Base-by-base conservation (phyloP, 2,329 filamentous ascomycete genomes). In the Xylariaceae sp. region DNA sequence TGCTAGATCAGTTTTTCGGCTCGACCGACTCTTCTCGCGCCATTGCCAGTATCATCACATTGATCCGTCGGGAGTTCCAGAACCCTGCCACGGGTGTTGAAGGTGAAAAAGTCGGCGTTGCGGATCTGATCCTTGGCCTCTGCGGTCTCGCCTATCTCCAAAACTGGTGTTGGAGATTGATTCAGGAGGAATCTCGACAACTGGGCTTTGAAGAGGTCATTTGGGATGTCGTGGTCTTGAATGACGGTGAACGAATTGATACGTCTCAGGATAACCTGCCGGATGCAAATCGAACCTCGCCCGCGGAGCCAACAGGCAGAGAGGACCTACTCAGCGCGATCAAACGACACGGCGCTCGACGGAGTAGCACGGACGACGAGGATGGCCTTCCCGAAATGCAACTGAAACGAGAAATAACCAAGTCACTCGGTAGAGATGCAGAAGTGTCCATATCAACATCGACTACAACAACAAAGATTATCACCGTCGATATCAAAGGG, bases 21-120 rank as follows among this genome's bases (percentile, higher is more conserved):
- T 83, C 81, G 2, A 86, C 83, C n/a, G 83, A 87, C 62, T 85
- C 82, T 2, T 86, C 83, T 2, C 71, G 82, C 38, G 83, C 83
- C 11, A 83, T 86, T 51, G 81, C 82, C 2, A 83, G 81, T 62
- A 86, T 87, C 59, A 76, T 86, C 55, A 79, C 79, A 1, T 68
- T 86, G 31, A 77, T 86, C 42, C 75, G 81, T 30, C 75, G 81
- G 49, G 83, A 86, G 63, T 84, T 86, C 51, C 76, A 78, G 45
- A 83, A 84, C 50, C 81, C 82, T 0, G 75, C 78, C 9, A 84
- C 81, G 0, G 82, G 81, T 5, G 69, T 72, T 2, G 71, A 75
- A 41, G 80, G 80, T 9, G 83, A 86, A 60, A 75, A 71, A 41
- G 80, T 86, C 18, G 76, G 81, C 2, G 75, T 85, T 12, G 66